Base-by-base conservation (phyloP, 1,139 yeast genomes). In the Taphrina pruni region DNA sequence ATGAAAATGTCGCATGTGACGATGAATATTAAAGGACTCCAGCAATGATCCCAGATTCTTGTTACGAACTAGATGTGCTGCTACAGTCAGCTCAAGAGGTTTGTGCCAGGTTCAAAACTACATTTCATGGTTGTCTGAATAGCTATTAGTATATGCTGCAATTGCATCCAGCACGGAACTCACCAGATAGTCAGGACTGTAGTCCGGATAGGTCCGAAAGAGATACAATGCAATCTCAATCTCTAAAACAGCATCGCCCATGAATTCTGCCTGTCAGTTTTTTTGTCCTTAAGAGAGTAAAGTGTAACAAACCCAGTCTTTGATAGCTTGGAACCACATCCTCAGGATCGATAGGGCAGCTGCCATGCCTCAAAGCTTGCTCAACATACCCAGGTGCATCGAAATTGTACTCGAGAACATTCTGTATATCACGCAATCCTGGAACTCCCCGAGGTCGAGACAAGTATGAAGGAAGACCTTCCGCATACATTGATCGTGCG, bases 231-330 rank as follows among this genome's bases (percentile, higher is more conserved):
- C 60, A 3, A 65, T 65, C 41, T 66, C 62, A 21, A 62, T 38
- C 9, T 70, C 72, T 26, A 70, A 61, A 20, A 69, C 66, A 11
- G 72, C 72, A 55, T 70, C 71, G 6, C 72, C 72, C 21, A 70
- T 46, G 46, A 70, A 70, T 52, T 70, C 72, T 50, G 69, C 43
- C 41, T 61, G 56, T 43, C 62, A 58, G 43, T 39, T 46, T 56
- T 32, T 65, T 60, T 7, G 57, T 26, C 20, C 50, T 45, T 51
- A 21, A 21, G 17, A 9, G 6, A 55, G 26, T 17, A 51, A 41
- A 6, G 6, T 20, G 36, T 36, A 12, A 20, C 60, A 4, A 9
- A 58, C 62, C 62, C 14, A 64, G 67, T 17, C 67, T 58, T 26
- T 64, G 61, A 55, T 64, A 64, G 55, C 55, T 43, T 1, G 67